Evolutionary conservation across 2,329 filamentous ascomycete species (phyloP).

Genomic region (Drechslera avenae): DNA sequence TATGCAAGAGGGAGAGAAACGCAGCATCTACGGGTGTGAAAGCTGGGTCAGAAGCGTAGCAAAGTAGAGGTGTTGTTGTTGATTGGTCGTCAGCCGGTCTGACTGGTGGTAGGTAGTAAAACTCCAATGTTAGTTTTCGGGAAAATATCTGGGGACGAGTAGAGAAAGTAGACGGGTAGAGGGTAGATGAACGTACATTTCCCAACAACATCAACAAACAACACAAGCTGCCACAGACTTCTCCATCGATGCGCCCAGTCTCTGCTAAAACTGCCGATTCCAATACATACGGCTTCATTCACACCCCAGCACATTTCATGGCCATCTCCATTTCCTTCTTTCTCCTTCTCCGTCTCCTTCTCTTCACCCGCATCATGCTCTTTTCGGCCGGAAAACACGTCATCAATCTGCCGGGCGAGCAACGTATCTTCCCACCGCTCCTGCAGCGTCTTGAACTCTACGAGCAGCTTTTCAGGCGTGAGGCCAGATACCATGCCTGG

Average conservation of each 20-base stretch:
- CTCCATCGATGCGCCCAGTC: constrained; percentile 44
- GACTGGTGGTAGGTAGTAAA: too few relatives aligned
- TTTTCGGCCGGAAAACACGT: constrained; percentile 8
- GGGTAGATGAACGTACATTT: constrained; percentile 3
- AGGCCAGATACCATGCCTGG: constrained; percentile 29
- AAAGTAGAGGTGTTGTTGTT: too few relatives aligned
- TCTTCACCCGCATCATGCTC: constrained; percentile 10
- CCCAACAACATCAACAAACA: constrained; percentile 37
- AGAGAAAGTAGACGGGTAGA: neutral
- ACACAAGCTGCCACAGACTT: constrained; percentile 46
- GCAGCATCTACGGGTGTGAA: constrained; percentile 41
- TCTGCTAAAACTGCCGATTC: constrained; percentile 44
- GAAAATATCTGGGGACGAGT: too few relatives aligned
- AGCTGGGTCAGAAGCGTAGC: constrained; percentile 45
- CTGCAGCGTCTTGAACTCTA: constrained; percentile 29
- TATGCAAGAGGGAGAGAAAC: constrained; percentile 32
- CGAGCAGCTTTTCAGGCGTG: constrained; percentile 31
- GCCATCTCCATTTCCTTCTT: neutral
- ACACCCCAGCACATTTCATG: too few relatives aligned
- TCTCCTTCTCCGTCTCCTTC: constrained; percentile 7
- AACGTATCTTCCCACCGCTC: constrained; percentile 30
- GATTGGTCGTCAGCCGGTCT: too few relatives aligned
- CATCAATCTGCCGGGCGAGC: constrained; percentile 28
- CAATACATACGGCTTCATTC: constrained; percentile 41
- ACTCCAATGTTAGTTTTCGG: too few relatives aligned